phyloP scores from a whole-genome alignment of 768 basidiomycete species.

The Coprinopsis marcescibilis region DNA sequence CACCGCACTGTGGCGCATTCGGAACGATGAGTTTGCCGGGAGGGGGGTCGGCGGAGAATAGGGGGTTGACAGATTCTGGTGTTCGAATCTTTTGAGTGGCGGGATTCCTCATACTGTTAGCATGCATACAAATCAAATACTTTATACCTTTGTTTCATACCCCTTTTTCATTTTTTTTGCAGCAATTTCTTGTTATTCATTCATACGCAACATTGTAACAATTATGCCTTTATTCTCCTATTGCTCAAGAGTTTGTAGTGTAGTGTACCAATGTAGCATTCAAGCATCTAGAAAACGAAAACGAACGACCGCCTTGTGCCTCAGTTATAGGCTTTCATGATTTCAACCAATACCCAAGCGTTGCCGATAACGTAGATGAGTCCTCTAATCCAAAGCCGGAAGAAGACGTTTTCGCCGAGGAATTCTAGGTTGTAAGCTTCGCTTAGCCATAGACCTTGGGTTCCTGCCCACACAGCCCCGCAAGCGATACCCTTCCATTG shows the following conservation, averaged over 20 bases:
- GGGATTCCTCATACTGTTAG: too few species aligned
- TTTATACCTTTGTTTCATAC: too few species aligned
- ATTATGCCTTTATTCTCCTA: too few species aligned
- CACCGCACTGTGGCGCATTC: neutral
- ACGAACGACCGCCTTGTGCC: too few species aligned
- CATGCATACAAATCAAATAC: too few species aligned
- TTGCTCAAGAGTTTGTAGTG: too few species aligned
- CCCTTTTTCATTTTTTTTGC: too few species aligned
- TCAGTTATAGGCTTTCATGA: conserved; percentile 51
- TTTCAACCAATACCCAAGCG: conserved; percentile 67
- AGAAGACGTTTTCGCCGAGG: conserved; percentile 67
- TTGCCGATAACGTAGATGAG: conserved; percentile 71
- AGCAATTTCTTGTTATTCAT: too few species aligned
- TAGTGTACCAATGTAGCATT: too few species aligned
- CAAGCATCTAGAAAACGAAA: too few species aligned
- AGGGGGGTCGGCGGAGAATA: neutral
- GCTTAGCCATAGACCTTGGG: conserved; percentile 86
- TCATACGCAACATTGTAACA: too few species aligned
- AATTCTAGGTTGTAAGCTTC: conserved; percentile 92
- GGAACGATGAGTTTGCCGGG: neutral
- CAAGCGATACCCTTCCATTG: conserved; percentile 33
- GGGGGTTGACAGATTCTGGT: neutral
- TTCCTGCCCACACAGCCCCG: conserved; percentile 61
- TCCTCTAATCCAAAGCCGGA: conserved; percentile 73
- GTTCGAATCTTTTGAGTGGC: neutral